phyloP scores from a whole-genome alignment of 2,329 filamentous ascomycete genomes.

The Xylaria sp. region DNA sequence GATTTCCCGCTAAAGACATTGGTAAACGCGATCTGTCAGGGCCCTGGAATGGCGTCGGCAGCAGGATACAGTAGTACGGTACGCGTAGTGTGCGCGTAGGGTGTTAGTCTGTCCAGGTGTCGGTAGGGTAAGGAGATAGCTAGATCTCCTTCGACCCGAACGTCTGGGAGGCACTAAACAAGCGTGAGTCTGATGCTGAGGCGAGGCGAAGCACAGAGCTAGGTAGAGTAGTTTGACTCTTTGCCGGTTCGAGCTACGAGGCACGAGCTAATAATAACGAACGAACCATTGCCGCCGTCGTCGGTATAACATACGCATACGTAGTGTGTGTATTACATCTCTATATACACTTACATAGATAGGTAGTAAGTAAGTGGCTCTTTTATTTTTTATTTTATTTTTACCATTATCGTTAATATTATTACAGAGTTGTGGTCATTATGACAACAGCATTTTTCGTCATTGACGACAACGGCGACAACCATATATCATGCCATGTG shows the following conservation, averaged over 20 bases:
- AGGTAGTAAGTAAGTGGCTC: no score
- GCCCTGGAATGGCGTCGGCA: constrained; percentile 50
- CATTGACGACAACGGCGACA: neutral
- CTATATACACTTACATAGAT: no score
- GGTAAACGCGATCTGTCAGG: constrained; percentile 49
- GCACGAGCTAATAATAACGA: constrained; percentile 30
- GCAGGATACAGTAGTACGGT: constrained; percentile 39
- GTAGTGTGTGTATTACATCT: neutral
- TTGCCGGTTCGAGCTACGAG: constrained; percentile 28
- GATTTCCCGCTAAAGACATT: constrained; percentile 50
- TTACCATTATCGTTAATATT: no score
- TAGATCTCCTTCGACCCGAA: constrained; percentile 49
- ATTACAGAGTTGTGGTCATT: neutral
- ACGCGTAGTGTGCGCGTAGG: constrained; percentile 9
- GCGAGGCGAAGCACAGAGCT: constrained; percentile 39
- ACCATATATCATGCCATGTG: neutral
- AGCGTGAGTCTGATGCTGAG: constrained; percentile 50
- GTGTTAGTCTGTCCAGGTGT: constrained; percentile 17
- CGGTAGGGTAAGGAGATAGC: constrained; percentile 33
- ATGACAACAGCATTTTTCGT: neutral
- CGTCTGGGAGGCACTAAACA: constrained; percentile 51
- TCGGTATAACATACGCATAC: neutral
- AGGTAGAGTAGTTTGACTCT: constrained; percentile 15
- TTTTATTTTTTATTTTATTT: no score
- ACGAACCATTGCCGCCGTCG: constrained; percentile 18